Evolutionary conservation across 352 stramenopile species (phyloP), one percentile per base, ranked within the genome.

Genomic region (Globisporangium recalcitrans): DNA sequence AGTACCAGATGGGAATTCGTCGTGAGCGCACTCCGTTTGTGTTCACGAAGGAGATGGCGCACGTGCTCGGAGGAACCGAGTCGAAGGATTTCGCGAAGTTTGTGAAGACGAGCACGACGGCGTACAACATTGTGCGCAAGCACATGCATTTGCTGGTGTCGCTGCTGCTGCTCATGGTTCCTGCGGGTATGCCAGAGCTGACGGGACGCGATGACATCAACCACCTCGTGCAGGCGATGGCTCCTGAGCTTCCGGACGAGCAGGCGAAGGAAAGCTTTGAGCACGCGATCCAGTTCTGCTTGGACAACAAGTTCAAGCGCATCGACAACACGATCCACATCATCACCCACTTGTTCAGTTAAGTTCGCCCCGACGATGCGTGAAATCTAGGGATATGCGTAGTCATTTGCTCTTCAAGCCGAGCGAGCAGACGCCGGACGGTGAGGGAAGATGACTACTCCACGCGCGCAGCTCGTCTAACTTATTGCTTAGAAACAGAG

Each of bases 271-370:
- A 80, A 53, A 89, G 80, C 36, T 92, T 95, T 48, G 83, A 78
- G 47, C 73, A 91, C 49, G 83, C 81, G 29, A 91, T 95, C 65
- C 72, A 90, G 59, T 87, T 88, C 69, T 95, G 86, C 40, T 68
- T 93, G 51, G 80, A 88, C 62, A 88, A 77, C 73, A 85, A 85
- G 44, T 94, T 93, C 77, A 95, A 93, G 72, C 82, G 85, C 53
- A 80, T 93, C 64, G 87, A 95, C 72, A 95, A 95, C 66, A 90
- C 84, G 22, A 80, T 96, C 65, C 87, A 96, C 73, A 85, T 87
- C 62, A 55, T 89, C 36, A 70, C 76, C 29, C 80, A 89, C 63
- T 38, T 79, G n/a, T 65, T 87, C 26, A 67, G 64, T 52, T 80
- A 79, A 55, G 26, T 61, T 14, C 52, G 26, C 11, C 40, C 1